Conservation (phyloP, 305 asterid genomes). For the Plantago lanceolata region DNA sequence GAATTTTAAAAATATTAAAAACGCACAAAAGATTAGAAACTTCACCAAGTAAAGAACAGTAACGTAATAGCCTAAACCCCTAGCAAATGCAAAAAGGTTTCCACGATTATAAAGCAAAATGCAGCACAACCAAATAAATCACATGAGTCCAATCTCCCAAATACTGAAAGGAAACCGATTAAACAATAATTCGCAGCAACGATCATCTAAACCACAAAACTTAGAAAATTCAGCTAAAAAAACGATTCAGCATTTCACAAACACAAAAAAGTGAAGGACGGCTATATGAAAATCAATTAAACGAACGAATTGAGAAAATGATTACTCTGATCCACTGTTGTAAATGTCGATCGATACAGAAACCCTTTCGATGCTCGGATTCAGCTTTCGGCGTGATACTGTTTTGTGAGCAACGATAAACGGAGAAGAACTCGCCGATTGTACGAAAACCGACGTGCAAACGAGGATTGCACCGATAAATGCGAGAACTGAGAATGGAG, state of each 20-base stretch:
- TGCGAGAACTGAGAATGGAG: slow-evolving; percentile 26
- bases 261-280: not conserved
- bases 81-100: not conserved
- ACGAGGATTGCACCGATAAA: slow-evolving; percentile 23
- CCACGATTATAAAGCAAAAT: not conserved
- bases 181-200: not conserved
- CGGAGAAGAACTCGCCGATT: slow-evolving; percentile 34
- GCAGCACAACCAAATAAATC: not conserved
- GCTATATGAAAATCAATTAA: not conserved
- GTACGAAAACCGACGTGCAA: slow-evolving; percentile 24
- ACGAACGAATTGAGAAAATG: slow-evolving; percentile 7
- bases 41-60: not conserved
- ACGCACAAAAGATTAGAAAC: not conserved
- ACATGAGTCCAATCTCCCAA: not conserved
- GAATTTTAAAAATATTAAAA: too few relatives aligned
- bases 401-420: slow-evolving; percentile 61
- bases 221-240: not conserved
- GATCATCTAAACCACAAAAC: not conserved
- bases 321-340: slow-evolving; percentile 57
- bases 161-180: not conserved
- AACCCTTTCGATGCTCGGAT: slow-evolving; percentile 37
- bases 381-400: slow-evolving; percentile 37
- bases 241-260: not conserved
- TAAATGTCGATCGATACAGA: slow-evolving; percentile 58
- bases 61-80: not conserved